phyloP scores from a whole-genome alignment of 192 early-diverging fungal species.

The Coemansia furcata region DNA sequence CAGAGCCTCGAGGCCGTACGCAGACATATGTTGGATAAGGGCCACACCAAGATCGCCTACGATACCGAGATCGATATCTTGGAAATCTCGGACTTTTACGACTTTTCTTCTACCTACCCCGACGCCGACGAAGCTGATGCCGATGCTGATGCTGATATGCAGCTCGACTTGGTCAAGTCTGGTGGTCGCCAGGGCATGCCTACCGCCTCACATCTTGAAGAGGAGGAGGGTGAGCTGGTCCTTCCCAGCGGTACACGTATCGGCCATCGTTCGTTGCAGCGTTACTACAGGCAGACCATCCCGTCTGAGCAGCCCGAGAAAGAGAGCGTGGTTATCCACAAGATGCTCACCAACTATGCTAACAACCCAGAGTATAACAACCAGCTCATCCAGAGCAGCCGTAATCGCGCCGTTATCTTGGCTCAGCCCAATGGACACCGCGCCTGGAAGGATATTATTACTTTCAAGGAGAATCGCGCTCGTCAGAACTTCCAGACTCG shows the following conservation, averaged over 20 bases:
- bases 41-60: conserved; percentile 96
- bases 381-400: conserved; percentile 32
- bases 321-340: conserved; percentile 78
- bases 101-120: conserved; percentile 87
- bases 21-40: conserved; percentile 93
- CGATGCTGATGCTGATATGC: conserved; percentile 50
- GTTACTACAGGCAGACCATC: conserved; percentile 85
- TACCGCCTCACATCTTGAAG: conserved; percentile 54
- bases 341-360: conserved; percentile 70
- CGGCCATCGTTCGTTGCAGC: conserved; percentile 76
- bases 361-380: conserved; percentile 34
- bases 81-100: conserved; percentile 95
- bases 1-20: conserved; percentile 90
- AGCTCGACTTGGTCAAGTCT: conserved; percentile 22
- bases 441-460: conserved; percentile 45
- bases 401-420: conserved; percentile 42
- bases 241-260: conserved; percentile 80
- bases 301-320: conserved; percentile 55
- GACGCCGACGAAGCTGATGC: conserved; percentile 48
- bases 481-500: conserved; percentile 63
- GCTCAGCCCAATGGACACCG: conserved; percentile 35
- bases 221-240: conserved; percentile 83
- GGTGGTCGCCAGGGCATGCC: conserved; percentile 20
- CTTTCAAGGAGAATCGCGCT: conserved; percentile 60
- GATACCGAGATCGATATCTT: conserved; percentile 87